Evolutionary conservation across 768 basidiomycete genomes (phyloP), one percentile per base, ranked within the genome.

Genomic region (Rhodotorula taiwanensis): DNA sequence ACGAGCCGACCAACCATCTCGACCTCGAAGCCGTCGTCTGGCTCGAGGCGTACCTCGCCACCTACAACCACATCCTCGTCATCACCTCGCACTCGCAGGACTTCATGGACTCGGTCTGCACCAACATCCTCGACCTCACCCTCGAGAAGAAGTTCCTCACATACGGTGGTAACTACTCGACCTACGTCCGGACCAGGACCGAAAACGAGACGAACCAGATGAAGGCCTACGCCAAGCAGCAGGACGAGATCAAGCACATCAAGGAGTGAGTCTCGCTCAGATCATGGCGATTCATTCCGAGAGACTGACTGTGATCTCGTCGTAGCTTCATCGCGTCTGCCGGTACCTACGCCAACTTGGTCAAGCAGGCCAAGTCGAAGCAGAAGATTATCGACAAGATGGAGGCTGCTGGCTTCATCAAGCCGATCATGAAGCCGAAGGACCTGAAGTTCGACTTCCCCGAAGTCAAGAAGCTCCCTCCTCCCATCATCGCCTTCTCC

Each of bases 351-450:
- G 95, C 94, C 71, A 99, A 99, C 77, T 83, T 99, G 70, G 94
- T 99, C 72, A 89, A 86, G 74, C 94, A 99, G 77, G 94, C 94
- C 71, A 97, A 99, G 79, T 97, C 93, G 54, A 99, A 99, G 77
- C 94, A 99, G 78, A 99, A 99, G 83, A 98, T 99, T 68, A 94
- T 99, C 78, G 94, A 99, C 81, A 99, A 99, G 83, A 99, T 99
- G 94, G 95, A 99, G 81, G 94, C 94, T 31, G 94, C 93, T 20
- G 94, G 94, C 66, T 81, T 99, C 47, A 82, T 99, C 74, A 90
- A 99, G 77, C 91, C 90, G 79, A 79, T 95, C 62, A 90, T 93
- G 74, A 75, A 76, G 6, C 80, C 82, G 41, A 84, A 83, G 71
- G 83, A 83, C 21, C 80, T 99, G 39, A 80, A 84, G 54, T 99